These are phyloP conservation scores for Malbranchea zuffiana DNA, from an alignment of 2,329 filamentous ascomycete species.

Conservation along the genomic window DNA sequence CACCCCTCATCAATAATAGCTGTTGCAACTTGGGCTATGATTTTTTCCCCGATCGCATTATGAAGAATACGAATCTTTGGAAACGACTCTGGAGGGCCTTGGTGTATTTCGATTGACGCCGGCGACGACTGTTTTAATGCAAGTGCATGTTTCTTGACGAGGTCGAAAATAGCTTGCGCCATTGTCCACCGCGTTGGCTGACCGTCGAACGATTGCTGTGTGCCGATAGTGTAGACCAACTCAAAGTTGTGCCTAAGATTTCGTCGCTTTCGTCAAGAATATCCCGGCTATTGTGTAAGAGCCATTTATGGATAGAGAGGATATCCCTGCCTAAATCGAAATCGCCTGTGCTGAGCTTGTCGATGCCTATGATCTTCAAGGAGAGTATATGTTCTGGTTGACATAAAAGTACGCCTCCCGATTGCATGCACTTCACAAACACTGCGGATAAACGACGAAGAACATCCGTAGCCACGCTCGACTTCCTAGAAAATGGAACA, in stretches of 20 bases:
- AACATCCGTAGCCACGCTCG: slow-evolving; percentile 26
- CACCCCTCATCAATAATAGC: slow-evolving; percentile 38
- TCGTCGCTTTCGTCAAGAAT: slow-evolving; percentile 57
- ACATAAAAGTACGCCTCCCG: slow-evolving; percentile 47
- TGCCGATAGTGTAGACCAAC: slow-evolving; percentile 51
- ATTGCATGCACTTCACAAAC: slow-evolving; percentile 38
- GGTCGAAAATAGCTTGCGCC: slow-evolving; percentile 43
- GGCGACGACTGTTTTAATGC: not conserved
- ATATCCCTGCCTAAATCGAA: slow-evolving; percentile 25
- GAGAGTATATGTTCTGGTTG: slow-evolving; percentile 57
- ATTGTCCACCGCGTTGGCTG: slow-evolving; percentile 46
- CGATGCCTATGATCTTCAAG: slow-evolving; percentile 51
- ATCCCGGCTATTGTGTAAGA: slow-evolving; percentile 40
- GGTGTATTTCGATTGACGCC: slow-evolving; percentile 9
- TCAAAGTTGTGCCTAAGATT: slow-evolving; percentile 50
- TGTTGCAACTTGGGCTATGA: slow-evolving; percentile 20
- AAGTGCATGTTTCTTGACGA: slow-evolving; percentile 25
- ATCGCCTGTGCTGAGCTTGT: slow-evolving; percentile 32
- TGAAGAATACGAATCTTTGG: slow-evolving; percentile 42
- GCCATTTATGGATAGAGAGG: slow-evolving; percentile 35
- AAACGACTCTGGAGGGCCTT: slow-evolving; percentile 31
- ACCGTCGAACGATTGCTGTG: slow-evolving; percentile 41
- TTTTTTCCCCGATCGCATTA: slow-evolving; percentile 23
- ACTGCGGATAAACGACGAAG: slow-evolving; percentile 30
- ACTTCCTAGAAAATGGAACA: slow-evolving; percentile 47